Conservation (phyloP, 139 green algal species). For the Chlorella sp. region DNA sequence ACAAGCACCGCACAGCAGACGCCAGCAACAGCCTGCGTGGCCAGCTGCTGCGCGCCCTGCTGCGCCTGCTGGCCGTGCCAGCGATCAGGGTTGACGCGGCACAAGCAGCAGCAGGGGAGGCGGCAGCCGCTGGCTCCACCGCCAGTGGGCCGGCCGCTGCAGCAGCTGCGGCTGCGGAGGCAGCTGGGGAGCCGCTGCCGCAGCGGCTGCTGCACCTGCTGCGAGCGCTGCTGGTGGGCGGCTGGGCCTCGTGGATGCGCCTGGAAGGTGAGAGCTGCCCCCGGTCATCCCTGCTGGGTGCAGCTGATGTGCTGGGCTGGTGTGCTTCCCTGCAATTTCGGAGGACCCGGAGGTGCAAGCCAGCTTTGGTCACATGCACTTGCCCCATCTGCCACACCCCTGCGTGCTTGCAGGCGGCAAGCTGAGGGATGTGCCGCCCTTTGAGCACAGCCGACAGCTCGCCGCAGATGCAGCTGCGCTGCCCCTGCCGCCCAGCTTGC, state of each 20-base stretch:
- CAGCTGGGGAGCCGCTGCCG: constrained; percentile 48
- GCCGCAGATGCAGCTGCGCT: neutral
- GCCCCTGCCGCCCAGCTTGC: constrained; percentile 3
- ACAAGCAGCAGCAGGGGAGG: constrained; percentile 12
- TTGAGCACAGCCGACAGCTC: constrained; percentile 21
- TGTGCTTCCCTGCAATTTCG: neutral
- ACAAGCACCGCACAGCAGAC: constrained; percentile 35
- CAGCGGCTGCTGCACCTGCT: constrained; percentile 57
- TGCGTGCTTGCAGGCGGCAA: constrained; percentile 16
- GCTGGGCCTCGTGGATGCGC: constrained; percentile 57
- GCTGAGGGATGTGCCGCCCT: constrained; percentile 25
- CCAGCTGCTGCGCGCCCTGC: constrained; percentile 28
- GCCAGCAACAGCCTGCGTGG: constrained; percentile 36
- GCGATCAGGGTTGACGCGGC: neutral
- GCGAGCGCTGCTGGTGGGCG: constrained; percentile 48
- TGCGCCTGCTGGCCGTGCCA: constrained; percentile 33
- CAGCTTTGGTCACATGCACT: neutral
- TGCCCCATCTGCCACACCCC: neutral
- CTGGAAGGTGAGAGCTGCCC: constrained; percentile 28
- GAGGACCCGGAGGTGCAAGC: too few species aligned
- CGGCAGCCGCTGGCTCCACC: constrained; percentile 35
- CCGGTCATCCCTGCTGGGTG: neutral
- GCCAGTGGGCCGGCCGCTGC: neutral
- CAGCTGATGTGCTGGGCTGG: neutral
- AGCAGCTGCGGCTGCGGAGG: constrained; percentile 41